Conservation (phyloP, 495 filamentous ascomycete genomes). For the Parachaetomium inaequale region DNA sequence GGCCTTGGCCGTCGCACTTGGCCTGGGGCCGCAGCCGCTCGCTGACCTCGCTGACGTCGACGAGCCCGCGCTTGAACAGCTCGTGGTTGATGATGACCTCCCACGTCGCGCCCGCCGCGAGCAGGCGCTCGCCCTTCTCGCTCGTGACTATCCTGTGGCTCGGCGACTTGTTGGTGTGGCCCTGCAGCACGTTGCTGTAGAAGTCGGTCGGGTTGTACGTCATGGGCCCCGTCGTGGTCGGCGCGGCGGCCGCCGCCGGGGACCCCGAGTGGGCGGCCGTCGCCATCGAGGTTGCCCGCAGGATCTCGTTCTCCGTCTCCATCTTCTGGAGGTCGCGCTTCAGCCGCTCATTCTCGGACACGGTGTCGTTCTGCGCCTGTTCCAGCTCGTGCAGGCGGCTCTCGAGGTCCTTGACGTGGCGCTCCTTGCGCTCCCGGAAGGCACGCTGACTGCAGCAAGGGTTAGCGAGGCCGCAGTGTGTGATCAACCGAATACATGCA, state of each 20-base stretch:
- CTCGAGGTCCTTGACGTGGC: constrained; percentile 89
- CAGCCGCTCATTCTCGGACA: constrained; percentile 73
- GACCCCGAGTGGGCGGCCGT: constrained; percentile 26
- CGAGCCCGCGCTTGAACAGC: constrained; percentile 71
- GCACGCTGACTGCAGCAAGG: constrained; percentile 70
- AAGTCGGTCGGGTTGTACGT: constrained; percentile 72
- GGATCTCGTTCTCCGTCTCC: constrained; percentile 87
- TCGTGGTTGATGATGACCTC: constrained; percentile 84
- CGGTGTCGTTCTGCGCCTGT: constrained; percentile 43
- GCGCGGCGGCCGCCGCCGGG: constrained; percentile 24
- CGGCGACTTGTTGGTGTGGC: constrained; percentile 56
- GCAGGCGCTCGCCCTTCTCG: constrained; percentile 67
- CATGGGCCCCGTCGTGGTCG: constrained; percentile 62
- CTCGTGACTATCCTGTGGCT: constrained; percentile 69
- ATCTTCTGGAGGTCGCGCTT: constrained; percentile 76
- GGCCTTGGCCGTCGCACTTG: constrained; percentile 87
- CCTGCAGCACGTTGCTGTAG: constrained; percentile 51
- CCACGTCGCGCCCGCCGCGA: constrained; percentile 83
- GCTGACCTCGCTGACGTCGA: constrained; percentile 77
- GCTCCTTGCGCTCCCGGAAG: constrained; percentile 94
- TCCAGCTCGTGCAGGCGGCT: constrained; percentile 74
- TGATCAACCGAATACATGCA: background rate
- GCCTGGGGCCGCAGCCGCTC: constrained; percentile 69
- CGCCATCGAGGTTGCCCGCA: constrained; percentile 69
- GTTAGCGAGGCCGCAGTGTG: constrained; percentile 14